Evolutionary conservation across 2,329 filamentous ascomycete species (phyloP).

Genomic region (Fusarium brevicatenulatum): DNA sequence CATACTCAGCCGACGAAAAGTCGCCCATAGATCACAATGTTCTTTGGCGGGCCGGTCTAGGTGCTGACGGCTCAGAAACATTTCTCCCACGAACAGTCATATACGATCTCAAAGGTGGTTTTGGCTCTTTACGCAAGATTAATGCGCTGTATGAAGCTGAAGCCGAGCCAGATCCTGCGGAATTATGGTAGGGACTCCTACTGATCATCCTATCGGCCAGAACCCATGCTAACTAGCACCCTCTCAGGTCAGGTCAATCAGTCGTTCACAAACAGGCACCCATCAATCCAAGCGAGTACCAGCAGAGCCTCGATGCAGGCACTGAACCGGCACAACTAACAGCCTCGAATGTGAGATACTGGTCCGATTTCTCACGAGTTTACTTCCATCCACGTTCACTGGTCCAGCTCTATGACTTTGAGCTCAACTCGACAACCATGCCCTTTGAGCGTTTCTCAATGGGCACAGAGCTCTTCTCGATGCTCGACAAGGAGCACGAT

Average conservation of each 20-base stretch:
- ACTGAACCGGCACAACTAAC: constrained; percentile 72
- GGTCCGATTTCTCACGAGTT: constrained; percentile 95
- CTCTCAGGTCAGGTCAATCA: constrained; percentile 69
- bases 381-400: constrained; percentile 92
- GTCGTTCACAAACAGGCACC: constrained; percentile 74
- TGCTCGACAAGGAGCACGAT: constrained; percentile 82
- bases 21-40: constrained; percentile 65
- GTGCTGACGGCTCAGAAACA: constrained; percentile 86
- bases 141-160: constrained; percentile 83
- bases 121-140: constrained; percentile 86
- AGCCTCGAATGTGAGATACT: constrained; percentile 83
- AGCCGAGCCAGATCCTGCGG: constrained; percentile 46
- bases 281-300: constrained; percentile 79
- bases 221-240: neutral
- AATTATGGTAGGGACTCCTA: constrained; percentile 51
- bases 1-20: constrained; percentile 69
- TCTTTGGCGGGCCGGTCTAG: constrained; percentile 86
- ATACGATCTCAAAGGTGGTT: constrained; percentile 94
- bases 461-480: constrained; percentile 79
- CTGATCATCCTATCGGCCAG: too few species aligned
- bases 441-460: constrained; percentile 92
- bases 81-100: constrained; percentile 92
- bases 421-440: constrained; percentile 80
- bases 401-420: constrained; percentile 87
- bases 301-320: constrained; percentile 80